A percentile compares a stretch with the other conserved stretches of the same genome.
phyloP scores from a whole-genome alignment of 169 alveolate genomes.

The Miamiensis avidus region DNA sequence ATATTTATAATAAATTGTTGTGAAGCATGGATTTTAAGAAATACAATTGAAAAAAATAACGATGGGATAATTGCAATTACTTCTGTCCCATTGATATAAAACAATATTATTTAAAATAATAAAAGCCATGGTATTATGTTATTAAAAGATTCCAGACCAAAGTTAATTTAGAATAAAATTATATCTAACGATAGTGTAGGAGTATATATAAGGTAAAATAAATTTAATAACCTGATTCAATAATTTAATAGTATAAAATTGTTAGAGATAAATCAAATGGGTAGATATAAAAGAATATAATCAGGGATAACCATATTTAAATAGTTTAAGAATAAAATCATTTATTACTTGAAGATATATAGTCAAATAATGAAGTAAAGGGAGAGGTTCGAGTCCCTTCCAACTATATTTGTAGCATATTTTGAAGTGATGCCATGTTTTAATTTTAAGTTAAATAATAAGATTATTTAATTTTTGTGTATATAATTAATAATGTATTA shows the following conservation, averaged over 20 bases:
- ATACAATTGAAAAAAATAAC: conserved; percentile 75
- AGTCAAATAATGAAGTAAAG: conserved; percentile 34
- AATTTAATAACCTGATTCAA: conserved; percentile 45
- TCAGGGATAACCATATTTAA: conserved; percentile 53
- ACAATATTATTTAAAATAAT: conserved; percentile 48
- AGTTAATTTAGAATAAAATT: conserved; percentile 43
- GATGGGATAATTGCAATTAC: conserved; percentile 74
- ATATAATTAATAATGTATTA: too few species aligned
- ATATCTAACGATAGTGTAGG: conserved; percentile 58
- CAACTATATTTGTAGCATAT: conserved; percentile 3
- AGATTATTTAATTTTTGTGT: too few species aligned
- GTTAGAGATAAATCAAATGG: neutral
- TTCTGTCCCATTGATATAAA: conserved; percentile 35
- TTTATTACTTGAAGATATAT: conserved; percentile 24
- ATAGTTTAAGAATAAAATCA: conserved; percentile 50
- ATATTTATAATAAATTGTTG: conserved; percentile 75
- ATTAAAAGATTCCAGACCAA: conserved; percentile 48
- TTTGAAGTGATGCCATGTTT: neutral
- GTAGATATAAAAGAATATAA: neutral
- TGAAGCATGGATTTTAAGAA: conserved; percentile 64
- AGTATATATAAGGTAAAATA: conserved; percentile 47
- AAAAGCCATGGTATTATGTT: conserved; percentile 60
- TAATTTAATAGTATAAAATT: too few species aligned
- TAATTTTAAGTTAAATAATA: too few species aligned
- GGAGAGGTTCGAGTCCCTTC: conserved; percentile 47